These are phyloP conservation scores for Fusarium euwallaceae DNA, from an alignment of 2,329 filamentous ascomycete genomes.

Conservation along the genomic window DNA sequence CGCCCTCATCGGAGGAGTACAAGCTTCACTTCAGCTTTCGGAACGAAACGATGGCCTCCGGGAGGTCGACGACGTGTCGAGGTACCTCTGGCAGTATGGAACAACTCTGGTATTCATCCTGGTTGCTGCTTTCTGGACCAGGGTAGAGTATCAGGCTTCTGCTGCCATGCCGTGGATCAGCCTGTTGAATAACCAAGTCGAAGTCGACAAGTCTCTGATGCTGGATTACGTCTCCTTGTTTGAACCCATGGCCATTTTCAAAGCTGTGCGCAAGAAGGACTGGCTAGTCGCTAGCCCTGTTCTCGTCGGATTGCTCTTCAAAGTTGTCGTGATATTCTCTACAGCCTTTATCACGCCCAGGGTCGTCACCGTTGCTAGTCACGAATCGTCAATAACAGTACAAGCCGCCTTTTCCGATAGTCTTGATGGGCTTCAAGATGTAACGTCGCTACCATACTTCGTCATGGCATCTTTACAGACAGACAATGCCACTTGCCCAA, in stretches of 20 bases:
- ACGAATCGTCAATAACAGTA: constrained; percentile 44
- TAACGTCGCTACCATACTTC: constrained; percentile 49
- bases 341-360: constrained; percentile 53
- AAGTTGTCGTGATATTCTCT: constrained; percentile 52
- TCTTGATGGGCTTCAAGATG: constrained; percentile 37
- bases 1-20: constrained; percentile 47
- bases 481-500: constrained; percentile 47
- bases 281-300: constrained; percentile 49
- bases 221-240: constrained; percentile 53
- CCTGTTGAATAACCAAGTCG: constrained; percentile 47
- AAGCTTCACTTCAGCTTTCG: constrained; percentile 50
- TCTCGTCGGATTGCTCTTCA: constrained; percentile 48
- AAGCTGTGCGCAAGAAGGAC: constrained; percentile 51
- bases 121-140: constrained; percentile 51
- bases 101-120: constrained; percentile 51
- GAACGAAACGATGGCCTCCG: constrained; percentile 48
- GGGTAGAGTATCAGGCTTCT: constrained; percentile 57
- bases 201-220: constrained; percentile 51
- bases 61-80: constrained; percentile 40
- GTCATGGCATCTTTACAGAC: constrained; percentile 51
- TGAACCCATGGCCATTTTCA: constrained; percentile 46
- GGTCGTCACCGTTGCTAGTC: constrained; percentile 43
- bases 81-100: constrained; percentile 56
- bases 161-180: constrained; percentile 55
- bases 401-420: constrained; percentile 49